Percentiles rank a stretch among this genome's conserved stretches.
These are phyloP conservation scores for Alectoria sarmentosa DNA, from an alignment of 495 filamentous ascomycete genomes.

Conservation along the genomic window DNA sequence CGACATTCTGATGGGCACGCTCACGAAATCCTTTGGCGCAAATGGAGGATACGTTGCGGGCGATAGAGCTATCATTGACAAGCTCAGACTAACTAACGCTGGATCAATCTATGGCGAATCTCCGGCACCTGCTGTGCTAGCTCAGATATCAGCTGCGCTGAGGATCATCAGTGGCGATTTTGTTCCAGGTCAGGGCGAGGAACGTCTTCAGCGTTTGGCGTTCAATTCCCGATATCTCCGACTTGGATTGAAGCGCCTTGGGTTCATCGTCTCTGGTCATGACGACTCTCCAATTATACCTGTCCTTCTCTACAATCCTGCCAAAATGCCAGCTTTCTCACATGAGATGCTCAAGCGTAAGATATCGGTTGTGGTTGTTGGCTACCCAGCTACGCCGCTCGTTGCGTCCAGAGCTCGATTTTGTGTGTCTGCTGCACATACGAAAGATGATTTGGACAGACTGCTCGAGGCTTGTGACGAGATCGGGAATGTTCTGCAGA, in stretches of 20 bases:
- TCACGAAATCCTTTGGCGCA: constrained; percentile 97
- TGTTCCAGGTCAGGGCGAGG: constrained; percentile 84
- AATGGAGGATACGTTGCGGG: constrained; percentile 95
- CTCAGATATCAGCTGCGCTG: constrained; percentile 79
- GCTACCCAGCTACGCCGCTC: constrained; percentile 94
- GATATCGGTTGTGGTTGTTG: constrained; percentile 97
- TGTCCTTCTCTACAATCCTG: constrained; percentile 87
- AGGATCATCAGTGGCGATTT: constrained; percentile 84
- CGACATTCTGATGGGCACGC: constrained; percentile 95
- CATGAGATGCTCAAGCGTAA: constrained; percentile 97
- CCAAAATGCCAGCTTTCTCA: constrained; percentile 95
- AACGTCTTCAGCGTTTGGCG: constrained; percentile 89
- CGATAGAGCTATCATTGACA: constrained; percentile 85
- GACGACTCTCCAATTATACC: constrained; percentile 98
- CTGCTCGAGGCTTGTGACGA: constrained; percentile 86
- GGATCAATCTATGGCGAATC: constrained; percentile 84
- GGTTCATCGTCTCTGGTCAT: constrained; percentile 93
- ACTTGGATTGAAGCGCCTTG: constrained; percentile 91
- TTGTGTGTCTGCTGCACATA: constrained; percentile 93
- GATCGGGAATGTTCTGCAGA: constrained; percentile 81
- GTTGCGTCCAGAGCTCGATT: constrained; percentile 91
- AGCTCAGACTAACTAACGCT: constrained; percentile 77
- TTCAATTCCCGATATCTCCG: constrained; percentile 98
- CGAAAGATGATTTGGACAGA: constrained; percentile 94
- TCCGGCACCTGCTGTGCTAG: constrained; percentile 75